These are phyloP conservation scores for Pigoraptor vietnamica DNA, from an alignment of 78 protist genomes.

Conservation along the genomic window DNA sequence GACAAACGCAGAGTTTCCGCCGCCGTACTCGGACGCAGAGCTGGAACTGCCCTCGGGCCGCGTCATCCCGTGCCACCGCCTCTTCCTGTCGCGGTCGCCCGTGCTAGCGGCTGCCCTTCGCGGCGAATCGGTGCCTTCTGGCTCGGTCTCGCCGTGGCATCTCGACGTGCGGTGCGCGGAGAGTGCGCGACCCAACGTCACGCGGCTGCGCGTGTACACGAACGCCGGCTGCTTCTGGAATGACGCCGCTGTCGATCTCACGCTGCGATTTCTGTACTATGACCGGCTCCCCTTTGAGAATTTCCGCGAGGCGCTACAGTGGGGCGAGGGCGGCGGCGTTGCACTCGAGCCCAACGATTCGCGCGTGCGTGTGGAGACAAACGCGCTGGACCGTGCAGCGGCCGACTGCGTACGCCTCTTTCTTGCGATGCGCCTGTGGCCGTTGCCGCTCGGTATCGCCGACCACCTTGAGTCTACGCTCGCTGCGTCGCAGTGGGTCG, in stretches of 20 bases:
- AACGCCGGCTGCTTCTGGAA: not conserved
- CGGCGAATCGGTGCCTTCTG: not conserved
- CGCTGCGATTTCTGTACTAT: not conserved
- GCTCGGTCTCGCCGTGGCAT: not conserved
- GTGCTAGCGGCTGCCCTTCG: not conserved
- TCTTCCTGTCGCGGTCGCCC: not conserved
- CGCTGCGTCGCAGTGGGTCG: not conserved
- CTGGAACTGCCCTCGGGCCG: not conserved
- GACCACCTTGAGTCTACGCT: not conserved
- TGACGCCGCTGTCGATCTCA: not conserved
- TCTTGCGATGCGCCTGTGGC: not conserved
- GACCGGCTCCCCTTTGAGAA: not conserved
- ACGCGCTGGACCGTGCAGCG: not conserved
- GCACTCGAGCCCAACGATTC: not conserved
- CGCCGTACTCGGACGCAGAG: not conserved
- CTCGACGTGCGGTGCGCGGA: too few relatives aligned
- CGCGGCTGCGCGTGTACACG: not conserved
- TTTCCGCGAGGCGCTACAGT: not conserved
- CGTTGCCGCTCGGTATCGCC: not conserved
- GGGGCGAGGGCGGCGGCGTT: not conserved
- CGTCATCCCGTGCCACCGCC: not conserved
- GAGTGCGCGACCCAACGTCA: too few relatives aligned
- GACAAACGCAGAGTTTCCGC: too few relatives aligned
- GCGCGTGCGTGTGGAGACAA: not conserved
- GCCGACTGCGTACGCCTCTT: not conserved